Percentiles rank a stretch among this genome's conserved stretches.
These are phyloP conservation scores for Angophora floribunda DNA, from an alignment of 345 rosid species.

Conservation along the genomic window DNA sequence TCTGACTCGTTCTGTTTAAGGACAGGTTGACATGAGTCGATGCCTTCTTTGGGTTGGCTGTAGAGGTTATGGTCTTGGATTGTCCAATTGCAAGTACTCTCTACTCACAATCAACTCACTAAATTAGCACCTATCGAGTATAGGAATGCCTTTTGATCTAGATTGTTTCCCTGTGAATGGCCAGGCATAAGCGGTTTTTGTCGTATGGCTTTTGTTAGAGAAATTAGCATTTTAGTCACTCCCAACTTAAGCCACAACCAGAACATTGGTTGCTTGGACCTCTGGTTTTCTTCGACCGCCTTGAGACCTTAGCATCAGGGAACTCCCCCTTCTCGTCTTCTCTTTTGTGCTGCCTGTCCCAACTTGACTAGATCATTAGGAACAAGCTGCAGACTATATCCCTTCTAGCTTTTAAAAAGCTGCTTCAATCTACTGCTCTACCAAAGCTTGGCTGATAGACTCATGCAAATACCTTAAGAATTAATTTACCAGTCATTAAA, in stretches of 20 bases:
- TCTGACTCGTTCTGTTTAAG: not conserved
- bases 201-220: not conserved
- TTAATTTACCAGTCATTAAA: not conserved
- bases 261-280: not conserved
- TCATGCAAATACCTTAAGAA: not conserved
- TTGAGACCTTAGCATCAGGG: not conserved
- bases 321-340: not conserved
- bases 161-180: not conserved
- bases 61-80: not conserved
- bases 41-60: not conserved
- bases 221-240: not conserved
- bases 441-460: not conserved
- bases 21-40: not conserved
- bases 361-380: not conserved
- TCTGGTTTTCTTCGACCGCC: not conserved
- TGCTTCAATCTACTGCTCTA: not conserved
- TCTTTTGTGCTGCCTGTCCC: not conserved
- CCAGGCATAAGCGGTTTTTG: not conserved
- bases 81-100: not conserved
- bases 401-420: not conserved
- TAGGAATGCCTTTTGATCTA: not conserved
- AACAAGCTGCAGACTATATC: not conserved
- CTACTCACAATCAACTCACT: not conserved
- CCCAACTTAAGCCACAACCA: not conserved
- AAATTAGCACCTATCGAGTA: not conserved